Percentiles rank a stretch among this genome's conserved stretches.
phyloP scores from a whole-genome alignment of 805 yeast genomes.

The Pichia manshurica region DNA sequence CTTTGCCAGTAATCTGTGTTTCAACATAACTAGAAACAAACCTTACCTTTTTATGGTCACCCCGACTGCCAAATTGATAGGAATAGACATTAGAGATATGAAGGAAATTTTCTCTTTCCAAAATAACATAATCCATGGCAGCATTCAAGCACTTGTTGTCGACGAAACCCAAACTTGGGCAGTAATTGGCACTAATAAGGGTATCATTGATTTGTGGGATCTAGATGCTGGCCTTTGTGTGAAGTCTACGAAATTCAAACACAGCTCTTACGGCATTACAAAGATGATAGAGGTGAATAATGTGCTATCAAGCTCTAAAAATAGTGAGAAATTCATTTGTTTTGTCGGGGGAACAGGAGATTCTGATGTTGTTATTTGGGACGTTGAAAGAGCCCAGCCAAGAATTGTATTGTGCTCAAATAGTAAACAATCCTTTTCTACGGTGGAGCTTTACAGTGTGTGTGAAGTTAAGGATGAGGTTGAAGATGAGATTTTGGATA shows the following conservation, averaged over 20 bases:
- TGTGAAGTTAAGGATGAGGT: conserved; percentile 20
- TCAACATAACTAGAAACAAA: conserved; percentile 35
- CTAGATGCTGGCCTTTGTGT: conserved; percentile 56
- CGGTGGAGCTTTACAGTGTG: conserved; percentile 24
- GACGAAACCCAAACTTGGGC: conserved; percentile 56
- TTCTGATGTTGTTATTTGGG: conserved; percentile 67
- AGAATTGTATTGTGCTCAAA: conserved; percentile 26
- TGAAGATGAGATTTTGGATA: conserved; percentile 22
- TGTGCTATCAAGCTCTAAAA: conserved; percentile 29
- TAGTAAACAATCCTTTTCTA: conserved; percentile 16
- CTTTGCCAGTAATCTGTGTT: conserved; percentile 40
- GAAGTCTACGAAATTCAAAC: conserved; percentile 55
- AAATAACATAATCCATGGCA: conserved; percentile 62
- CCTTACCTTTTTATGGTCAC: conserved; percentile 49
- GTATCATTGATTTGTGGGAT: conserved; percentile 79
- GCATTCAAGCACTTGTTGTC: conserved; percentile 52
- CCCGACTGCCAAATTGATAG: conserved; percentile 43
- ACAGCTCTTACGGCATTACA: conserved; percentile 39
- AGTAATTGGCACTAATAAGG: conserved; percentile 67
- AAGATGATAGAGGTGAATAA: conserved; percentile 41
- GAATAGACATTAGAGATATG: conserved; percentile 57
- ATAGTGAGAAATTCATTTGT: conserved; percentile 41
- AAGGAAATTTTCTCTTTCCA: conserved; percentile 35
- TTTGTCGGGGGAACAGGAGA: conserved; percentile 63
- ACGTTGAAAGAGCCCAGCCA: conserved; percentile 59